Evolutionary conservation across 2,329 filamentous ascomycete genomes (phyloP).

Genomic region (Aureobasidium leucospermi): DNA sequence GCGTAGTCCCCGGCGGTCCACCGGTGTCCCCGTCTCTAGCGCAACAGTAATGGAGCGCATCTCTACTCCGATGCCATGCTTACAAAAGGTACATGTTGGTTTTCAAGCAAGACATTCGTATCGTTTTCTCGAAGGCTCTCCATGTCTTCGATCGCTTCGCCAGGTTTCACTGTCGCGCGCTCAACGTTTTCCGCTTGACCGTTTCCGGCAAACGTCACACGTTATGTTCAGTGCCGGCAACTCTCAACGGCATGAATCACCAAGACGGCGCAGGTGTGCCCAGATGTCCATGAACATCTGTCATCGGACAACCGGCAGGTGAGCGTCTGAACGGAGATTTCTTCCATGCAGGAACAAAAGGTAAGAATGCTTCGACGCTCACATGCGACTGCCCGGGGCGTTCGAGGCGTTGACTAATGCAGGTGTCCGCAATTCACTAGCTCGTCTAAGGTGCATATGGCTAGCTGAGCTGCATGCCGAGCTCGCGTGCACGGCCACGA

Average conservation of each 20-base stretch:
- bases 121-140: not conserved
- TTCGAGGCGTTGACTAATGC: not conserved
- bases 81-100: not conserved
- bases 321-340: not conserved
- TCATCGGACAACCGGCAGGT: not conserved
- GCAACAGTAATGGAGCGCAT: not conserved
- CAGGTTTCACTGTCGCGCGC: not conserved
- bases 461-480: constrained; percentile 3
- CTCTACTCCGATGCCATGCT: not conserved
- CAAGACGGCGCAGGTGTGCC: not conserved
- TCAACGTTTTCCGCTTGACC: not conserved
- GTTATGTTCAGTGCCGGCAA: not conserved
- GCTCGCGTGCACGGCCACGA: not conserved
- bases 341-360: constrained; percentile 5
- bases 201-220: constrained; percentile 3
- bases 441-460: not conserved
- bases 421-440: constrained; percentile 1
- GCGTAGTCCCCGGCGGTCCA: not conserved
- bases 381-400: not conserved
- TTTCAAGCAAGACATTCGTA: not conserved
- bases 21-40: not conserved
- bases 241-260: not conserved
- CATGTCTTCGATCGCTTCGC: not conserved
- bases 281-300: not conserved
- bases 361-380: not conserved